Conservation (phyloP, 2,329 filamentous ascomycete species). For the Claviceps sp. region DNA sequence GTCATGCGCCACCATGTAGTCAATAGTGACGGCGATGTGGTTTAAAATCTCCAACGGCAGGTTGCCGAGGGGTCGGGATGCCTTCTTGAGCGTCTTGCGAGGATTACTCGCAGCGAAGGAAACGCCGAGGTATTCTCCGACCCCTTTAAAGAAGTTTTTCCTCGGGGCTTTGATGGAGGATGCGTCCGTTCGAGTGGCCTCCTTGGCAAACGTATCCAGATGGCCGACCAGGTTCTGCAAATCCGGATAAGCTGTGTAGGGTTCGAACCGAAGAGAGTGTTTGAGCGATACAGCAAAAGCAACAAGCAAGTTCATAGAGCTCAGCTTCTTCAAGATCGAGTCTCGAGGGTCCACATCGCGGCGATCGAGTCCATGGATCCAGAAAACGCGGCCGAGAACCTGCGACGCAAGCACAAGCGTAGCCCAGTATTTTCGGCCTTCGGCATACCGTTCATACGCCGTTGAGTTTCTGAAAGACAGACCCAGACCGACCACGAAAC, state of each 20-base stretch:
- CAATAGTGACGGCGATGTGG: slow-evolving; percentile 54
- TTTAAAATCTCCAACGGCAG: slow-evolving; percentile 71
- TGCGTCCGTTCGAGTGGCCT: slow-evolving; percentile 29
- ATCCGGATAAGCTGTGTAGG: slow-evolving; percentile 64
- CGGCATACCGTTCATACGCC: slow-evolving; percentile 60
- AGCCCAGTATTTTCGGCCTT: slow-evolving; percentile 51
- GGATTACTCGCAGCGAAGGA: slow-evolving; percentile 69
- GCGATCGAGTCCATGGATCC: slow-evolving; percentile 59
- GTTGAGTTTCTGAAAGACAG: slow-evolving; percentile 66
- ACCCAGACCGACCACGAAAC: slow-evolving; percentile 71
- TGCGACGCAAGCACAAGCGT: slow-evolving; percentile 48
- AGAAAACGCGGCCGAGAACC: slow-evolving; percentile 63
- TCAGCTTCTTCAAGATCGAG: slow-evolving; percentile 57
- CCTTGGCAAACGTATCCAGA: slow-evolving; percentile 60
- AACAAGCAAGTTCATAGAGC: slow-evolving; percentile 63
- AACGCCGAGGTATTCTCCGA: slow-evolving; percentile 62
- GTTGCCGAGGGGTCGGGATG: slow-evolving; percentile 62
- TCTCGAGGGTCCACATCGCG: slow-evolving; percentile 41
- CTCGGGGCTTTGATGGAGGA: slow-evolving; percentile 19
- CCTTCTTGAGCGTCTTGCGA: slow-evolving; percentile 60
- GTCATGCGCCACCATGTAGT: slow-evolving; percentile 42
- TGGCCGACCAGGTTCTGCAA: slow-evolving; percentile 55
- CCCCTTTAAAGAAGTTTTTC: slow-evolving; percentile 44
- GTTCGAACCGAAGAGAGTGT: slow-evolving; percentile 74
- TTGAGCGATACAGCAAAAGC: slow-evolving; percentile 68